Conservation (phyloP, 2,329 filamentous ascomycete genomes). For the Septoria linicola region DNA sequence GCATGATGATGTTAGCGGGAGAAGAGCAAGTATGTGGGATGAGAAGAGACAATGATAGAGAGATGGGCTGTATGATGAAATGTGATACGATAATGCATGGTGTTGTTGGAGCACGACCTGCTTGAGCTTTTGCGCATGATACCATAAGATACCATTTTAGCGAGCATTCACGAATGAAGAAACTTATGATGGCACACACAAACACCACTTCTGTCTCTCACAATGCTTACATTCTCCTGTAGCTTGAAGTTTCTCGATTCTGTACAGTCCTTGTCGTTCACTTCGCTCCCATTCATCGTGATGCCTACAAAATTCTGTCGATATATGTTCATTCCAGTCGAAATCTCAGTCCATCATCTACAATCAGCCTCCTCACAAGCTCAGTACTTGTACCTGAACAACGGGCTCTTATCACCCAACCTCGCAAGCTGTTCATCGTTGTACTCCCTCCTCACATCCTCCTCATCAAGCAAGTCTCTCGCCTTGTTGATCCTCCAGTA, state of each 20-base stretch:
- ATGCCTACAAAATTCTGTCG: no score
- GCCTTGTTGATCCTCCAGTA: constrained; percentile 39
- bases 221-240: no score
- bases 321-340: no score
- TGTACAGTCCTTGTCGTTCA: no score
- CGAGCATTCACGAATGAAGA: not conserved
- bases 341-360: no score
- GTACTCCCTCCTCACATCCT: constrained; percentile 31
- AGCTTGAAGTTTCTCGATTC: no score
- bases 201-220: no score
- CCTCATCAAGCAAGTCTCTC: constrained; percentile 35
- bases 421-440: constrained; percentile 34
- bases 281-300: no score
- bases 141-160: not conserved
- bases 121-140: not conserved
- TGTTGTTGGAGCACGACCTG: not conserved
- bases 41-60: not conserved
- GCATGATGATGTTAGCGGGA: constrained; percentile 1
- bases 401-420: constrained; percentile 41
- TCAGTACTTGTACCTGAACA: constrained; percentile 36
- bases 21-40: constrained; percentile 6
- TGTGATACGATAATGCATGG: not conserved
- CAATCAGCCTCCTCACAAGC: no score
- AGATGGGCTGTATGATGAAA: not conserved
- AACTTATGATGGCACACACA: no score